Evolutionary conservation across 2,329 filamentous ascomycete species (phyloP).

Genomic region (Colletotrichum tamarilloi): DNA sequence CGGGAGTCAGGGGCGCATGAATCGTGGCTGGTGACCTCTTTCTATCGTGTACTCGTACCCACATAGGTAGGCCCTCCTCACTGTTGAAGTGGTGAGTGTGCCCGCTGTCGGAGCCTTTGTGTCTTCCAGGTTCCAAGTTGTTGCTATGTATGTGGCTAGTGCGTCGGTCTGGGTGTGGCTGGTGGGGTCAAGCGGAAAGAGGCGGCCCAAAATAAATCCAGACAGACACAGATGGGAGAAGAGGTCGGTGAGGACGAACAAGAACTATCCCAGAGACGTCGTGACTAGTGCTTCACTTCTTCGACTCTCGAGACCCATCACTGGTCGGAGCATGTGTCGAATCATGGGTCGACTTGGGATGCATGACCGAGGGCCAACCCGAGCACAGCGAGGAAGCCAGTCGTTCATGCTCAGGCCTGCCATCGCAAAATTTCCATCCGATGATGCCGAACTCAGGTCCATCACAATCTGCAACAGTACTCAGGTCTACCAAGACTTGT

Average conservation of each 20-base stretch:
- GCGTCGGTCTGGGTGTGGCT: background rate
- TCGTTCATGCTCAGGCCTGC: constrained; percentile 1
- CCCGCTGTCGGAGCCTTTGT: background rate
- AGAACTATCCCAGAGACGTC: background rate
- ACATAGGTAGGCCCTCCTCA: background rate
- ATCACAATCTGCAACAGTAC: constrained; percentile 15
- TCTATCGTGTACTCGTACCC: background rate
- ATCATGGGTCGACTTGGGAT: background rate
- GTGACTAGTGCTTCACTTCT: background rate
- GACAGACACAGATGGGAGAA: background rate
- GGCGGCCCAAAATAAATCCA: background rate
- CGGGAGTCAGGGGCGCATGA: constrained; percentile 21
- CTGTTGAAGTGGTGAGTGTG: background rate
- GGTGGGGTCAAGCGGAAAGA: background rate
- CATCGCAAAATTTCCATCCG: constrained; percentile 35
- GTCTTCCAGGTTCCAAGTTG: background rate
- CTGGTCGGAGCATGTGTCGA: background rate
- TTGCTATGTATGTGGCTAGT: background rate
- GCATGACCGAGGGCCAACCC: background rate
- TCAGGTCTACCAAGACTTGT: background rate
- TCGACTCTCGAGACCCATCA: background rate
- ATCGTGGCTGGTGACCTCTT: constrained; percentile 8
- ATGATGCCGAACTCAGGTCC: constrained; percentile 23
- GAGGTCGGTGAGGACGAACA: background rate
- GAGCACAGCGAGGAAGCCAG: background rate